Evolutionary conservation across 176 grass and related monocot genomes (phyloP).

Genomic region (Aegilops bicornis): DNA sequence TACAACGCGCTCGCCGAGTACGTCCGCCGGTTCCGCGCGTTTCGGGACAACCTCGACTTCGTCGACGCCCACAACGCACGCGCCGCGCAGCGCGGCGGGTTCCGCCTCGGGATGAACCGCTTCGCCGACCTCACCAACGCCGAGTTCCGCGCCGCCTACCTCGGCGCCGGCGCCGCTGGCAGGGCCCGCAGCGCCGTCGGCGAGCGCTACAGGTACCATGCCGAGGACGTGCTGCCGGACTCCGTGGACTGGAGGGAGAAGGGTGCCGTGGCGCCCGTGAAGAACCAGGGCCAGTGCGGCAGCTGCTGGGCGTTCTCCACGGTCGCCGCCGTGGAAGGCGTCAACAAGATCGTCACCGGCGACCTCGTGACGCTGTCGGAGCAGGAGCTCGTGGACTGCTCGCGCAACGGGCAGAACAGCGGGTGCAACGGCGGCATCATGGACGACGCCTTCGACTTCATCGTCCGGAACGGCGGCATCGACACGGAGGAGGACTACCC

Average conservation of each 20-base stretch:
- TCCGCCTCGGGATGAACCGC: constrained; percentile 63
- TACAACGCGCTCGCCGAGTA: constrained; percentile 48
- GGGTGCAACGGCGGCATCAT: no score
- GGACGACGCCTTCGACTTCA: no score
- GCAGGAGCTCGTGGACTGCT: no score
- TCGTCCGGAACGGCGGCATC: neutral
- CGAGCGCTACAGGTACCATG: neutral
- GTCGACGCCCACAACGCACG: constrained; percentile 44
- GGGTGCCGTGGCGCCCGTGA: no score
- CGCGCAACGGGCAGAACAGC: no score
- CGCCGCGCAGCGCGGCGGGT: neutral
- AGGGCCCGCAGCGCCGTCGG: neutral
- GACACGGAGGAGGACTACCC: constrained; percentile 10
- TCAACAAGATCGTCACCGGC: no score
- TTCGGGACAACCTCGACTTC: constrained; percentile 53
- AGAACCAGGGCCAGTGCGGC: no score
- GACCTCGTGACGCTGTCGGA: no score
- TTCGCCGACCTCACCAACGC: constrained; percentile 74
- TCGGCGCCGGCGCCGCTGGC: constrained; percentile 4
- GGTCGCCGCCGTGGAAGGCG: no score
- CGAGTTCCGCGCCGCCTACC: constrained; percentile 56
- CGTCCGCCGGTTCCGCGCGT: constrained; percentile 31
- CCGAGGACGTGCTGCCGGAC: no score
- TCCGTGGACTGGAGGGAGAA: no score
- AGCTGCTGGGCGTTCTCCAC: no score